phyloP scores from a whole-genome alignment of 352 stramenopile species.

The Proteromonas lacertae region DNA sequence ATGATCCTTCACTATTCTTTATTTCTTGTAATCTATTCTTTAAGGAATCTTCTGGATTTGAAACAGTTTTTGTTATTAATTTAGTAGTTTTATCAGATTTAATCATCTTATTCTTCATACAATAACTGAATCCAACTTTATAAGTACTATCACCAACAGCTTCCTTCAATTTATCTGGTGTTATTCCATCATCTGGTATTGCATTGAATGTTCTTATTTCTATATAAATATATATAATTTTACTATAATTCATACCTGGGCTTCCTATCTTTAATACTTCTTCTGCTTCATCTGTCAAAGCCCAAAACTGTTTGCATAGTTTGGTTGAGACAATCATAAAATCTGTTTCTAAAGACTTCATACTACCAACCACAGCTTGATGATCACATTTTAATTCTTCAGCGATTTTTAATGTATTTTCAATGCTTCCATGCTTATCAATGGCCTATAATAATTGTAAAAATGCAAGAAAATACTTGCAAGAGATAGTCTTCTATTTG shows the following conservation, averaged over 20 bases:
- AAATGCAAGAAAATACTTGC: too few relatives aligned
- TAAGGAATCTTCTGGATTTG: not conserved
- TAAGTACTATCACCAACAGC: slow-evolving; percentile 33
- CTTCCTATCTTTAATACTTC: slow-evolving; percentile 25
- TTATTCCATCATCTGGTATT: slow-evolving; percentile 19
- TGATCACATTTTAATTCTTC: too few relatives aligned
- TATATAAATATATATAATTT: slow-evolving; percentile 20
- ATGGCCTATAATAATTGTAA: too few relatives aligned
- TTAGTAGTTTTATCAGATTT: slow-evolving; percentile 48
- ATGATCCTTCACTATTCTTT: not conserved
- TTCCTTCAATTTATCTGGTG: slow-evolving; percentile 29
- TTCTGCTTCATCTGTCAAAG: slow-evolving; percentile 52
- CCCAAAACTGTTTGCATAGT: slow-evolving; percentile 44
- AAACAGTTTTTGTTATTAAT: not conserved
- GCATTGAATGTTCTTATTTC: slow-evolving; percentile 13
- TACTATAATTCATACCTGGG: slow-evolving; percentile 25
- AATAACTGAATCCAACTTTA: slow-evolving; percentile 75
- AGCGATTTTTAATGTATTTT: too few relatives aligned
- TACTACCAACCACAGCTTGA: slow-evolving; percentile 53
- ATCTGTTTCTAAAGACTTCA: slow-evolving; percentile 73
- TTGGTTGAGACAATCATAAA: slow-evolving; percentile 41
- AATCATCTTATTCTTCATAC: slow-evolving; percentile 92
- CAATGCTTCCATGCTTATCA: too few relatives aligned
- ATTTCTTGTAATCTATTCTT: slow-evolving; percentile 1
- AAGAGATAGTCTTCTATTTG: too few relatives aligned